phyloP scores from a whole-genome alignment of 768 basidiomycete genomes.

The Calvatia gigantea region DNA sequence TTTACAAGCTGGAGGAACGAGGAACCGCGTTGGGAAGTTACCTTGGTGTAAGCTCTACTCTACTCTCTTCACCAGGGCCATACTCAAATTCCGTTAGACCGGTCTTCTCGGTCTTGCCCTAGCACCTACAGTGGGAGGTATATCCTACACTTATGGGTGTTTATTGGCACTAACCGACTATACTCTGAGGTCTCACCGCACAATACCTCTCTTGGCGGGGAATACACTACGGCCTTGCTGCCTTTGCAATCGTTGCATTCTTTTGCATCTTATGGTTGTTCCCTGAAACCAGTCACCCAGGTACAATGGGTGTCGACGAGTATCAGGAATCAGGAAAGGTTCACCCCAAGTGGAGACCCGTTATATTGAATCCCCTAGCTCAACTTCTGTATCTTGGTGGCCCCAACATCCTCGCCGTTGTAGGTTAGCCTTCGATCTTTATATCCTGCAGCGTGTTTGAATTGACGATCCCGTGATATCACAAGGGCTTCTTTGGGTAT shows the following conservation, averaged over 20 bases:
- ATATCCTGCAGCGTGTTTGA: constrained; percentile 5
- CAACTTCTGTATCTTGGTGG: constrained; percentile 46
- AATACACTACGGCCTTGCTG: constrained; percentile 47
- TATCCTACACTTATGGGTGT: no score
- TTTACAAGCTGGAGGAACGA: constrained; percentile 62
- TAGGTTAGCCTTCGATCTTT: constrained; percentile 27
- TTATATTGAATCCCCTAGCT: constrained; percentile 53
- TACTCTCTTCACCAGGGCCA: not conserved
- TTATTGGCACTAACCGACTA: no score
- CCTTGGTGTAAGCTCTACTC: constrained; percentile 36
- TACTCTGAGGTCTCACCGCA: not conserved
- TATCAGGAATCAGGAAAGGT: constrained; percentile 27
- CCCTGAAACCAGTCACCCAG: constrained; percentile 68
- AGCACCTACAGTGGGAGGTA: constrained; percentile 56
- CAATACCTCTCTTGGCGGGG: constrained; percentile 57
- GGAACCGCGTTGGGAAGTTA: constrained; percentile 59
- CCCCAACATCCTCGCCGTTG: constrained; percentile 50
- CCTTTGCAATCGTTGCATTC: constrained; percentile 36
- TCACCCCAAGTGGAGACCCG: constrained; percentile 21
- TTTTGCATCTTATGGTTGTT: constrained; percentile 40
- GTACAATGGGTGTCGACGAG: constrained; percentile 52
- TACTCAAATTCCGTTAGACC: constrained; percentile 30
- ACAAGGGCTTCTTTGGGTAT: constrained; percentile 18
- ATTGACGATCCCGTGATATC: not conserved
- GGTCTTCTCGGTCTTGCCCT: constrained; percentile 56